A percentile compares a stretch with the other conserved stretches of the same genome.
Evolutionary conservation across 257 asterid species (phyloP).

Genomic region (Sherardia arvensis): DNA sequence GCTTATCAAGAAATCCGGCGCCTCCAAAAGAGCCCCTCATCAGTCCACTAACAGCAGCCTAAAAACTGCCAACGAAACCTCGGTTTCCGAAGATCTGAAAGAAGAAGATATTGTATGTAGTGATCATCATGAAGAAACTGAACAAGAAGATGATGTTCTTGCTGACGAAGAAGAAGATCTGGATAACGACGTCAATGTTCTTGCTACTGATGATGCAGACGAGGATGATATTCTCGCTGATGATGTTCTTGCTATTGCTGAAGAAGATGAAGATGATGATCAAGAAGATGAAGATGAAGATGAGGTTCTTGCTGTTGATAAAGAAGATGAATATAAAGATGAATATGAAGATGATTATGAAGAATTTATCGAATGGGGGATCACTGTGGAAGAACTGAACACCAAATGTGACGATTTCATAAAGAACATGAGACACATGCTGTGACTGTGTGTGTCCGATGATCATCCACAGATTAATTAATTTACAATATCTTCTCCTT

Average conservation of each 20-base stretch:
- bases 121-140: too few species aligned
- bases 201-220: neutral
- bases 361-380: neutral
- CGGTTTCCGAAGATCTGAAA: neutral
- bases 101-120: neutral
- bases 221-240: too few species aligned
- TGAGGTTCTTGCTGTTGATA: too few species aligned
- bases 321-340: too few species aligned
- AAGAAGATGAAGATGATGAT: too few species aligned
- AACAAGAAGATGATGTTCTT: neutral
- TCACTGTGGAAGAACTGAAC: neutral
- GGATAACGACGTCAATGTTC: too few species aligned
- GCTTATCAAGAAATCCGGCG: neutral
- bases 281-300: too few species aligned
- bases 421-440: neutral
- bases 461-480: too few species aligned
- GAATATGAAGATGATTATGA: neutral
- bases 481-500: too few species aligned
- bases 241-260: too few species aligned
- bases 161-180: neutral
- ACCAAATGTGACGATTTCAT: neutral
- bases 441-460: neutral
- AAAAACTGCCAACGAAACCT: neutral
- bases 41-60: neutral
- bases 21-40: neutral